These are phyloP conservation scores for Phytophthora vignae DNA, from an alignment of 352 stramenopile genomes.

Conservation along the genomic window DNA sequence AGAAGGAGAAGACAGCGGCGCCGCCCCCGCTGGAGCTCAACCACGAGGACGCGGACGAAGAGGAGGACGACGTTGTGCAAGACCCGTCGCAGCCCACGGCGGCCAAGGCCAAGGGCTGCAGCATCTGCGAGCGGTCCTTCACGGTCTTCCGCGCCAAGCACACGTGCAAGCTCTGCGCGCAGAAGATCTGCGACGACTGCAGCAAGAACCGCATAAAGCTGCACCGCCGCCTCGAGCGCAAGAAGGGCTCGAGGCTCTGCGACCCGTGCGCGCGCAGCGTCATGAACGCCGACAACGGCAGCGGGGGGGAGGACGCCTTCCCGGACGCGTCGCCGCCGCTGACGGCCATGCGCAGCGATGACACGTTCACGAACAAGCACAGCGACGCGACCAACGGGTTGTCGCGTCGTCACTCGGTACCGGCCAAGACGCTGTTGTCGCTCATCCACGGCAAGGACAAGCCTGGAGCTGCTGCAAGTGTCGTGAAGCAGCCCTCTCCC, in stretches of 20 bases:
- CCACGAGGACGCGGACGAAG: slow-evolving; percentile 30
- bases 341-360: slow-evolving; percentile 25
- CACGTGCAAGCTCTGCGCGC: slow-evolving; percentile 76
- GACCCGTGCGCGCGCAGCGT: slow-evolving; percentile 75
- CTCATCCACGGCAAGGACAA: slow-evolving; percentile 28
- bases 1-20: background rate
- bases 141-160: slow-evolving; percentile 84
- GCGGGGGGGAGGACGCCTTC: slow-evolving; percentile 29
- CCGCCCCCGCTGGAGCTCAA: slow-evolving; percentile 47
- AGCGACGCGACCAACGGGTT: slow-evolving; percentile 8
- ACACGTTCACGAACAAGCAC: slow-evolving; percentile 15
- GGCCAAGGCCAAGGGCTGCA: slow-evolving; percentile 50
- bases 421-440: slow-evolving; percentile 27
- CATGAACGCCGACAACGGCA: slow-evolving; percentile 46
- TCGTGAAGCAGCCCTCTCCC: background rate
- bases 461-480: background rate
- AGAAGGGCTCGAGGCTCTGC: slow-evolving; percentile 77
- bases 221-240: slow-evolving; percentile 67
- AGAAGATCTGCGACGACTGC: slow-evolving; percentile 86
- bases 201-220: slow-evolving; percentile 85
- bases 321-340: slow-evolving; percentile 40
- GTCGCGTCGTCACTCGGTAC: slow-evolving; percentile 36
- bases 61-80: slow-evolving; percentile 31
- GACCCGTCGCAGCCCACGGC: slow-evolving; percentile 3
- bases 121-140: slow-evolving; percentile 77